Conservation (phyloP, 768 basidiomycete species). For the Boletales sp. region DNA sequence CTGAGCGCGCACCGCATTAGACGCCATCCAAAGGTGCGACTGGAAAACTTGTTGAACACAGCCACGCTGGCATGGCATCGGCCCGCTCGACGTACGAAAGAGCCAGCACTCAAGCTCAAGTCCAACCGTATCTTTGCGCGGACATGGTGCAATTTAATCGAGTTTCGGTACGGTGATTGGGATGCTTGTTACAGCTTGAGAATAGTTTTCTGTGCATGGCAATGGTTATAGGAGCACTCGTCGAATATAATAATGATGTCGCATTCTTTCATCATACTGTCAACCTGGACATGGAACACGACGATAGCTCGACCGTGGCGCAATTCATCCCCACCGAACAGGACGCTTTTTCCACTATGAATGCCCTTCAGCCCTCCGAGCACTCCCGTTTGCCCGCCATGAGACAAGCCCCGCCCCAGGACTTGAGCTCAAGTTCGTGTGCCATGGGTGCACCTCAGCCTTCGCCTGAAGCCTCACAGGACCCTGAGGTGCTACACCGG, state of each 20-base stretch:
- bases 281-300: too few relatives aligned
- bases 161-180: too few relatives aligned
- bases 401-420: conserved; percentile 9
- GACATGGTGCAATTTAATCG: too few relatives aligned
- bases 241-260: too few relatives aligned
- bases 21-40: conserved; percentile 41
- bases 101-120: too few relatives aligned
- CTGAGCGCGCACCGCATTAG: conserved; percentile 59
- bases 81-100: too few relatives aligned
- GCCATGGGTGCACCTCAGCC: background rate
- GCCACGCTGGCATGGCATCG: conserved; percentile 13
- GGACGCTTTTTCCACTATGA: conserved; percentile 9
- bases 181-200: too few relatives aligned
- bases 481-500: conserved; percentile 16
- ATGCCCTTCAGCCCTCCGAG: conserved; percentile 1
- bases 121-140: too few relatives aligned
- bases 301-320: background rate
- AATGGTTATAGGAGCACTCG: too few relatives aligned
- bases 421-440: conserved; percentile 3
- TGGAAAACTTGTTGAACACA: conserved; percentile 4
- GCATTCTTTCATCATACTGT: too few relatives aligned
- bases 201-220: too few relatives aligned
- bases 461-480: conserved; percentile 3
- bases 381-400: conserved; percentile 7
- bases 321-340: conserved; percentile 22